phyloP scores from a whole-genome alignment of 176 grass and related monocot genomes.

The Chrysopogon serrulatus region DNA sequence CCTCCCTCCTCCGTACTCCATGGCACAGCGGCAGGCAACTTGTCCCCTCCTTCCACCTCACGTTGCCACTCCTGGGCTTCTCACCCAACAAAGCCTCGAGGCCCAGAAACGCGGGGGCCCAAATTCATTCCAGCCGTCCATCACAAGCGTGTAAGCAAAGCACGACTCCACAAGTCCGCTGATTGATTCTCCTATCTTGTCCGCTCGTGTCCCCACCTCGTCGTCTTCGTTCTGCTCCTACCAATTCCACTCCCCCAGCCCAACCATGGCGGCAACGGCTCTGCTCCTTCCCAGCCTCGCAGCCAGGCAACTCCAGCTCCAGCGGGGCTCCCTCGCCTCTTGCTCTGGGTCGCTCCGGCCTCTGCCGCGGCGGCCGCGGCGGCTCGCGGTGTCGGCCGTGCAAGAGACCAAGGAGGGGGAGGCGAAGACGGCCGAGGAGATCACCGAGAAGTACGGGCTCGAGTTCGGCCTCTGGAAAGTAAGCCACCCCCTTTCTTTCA shows the following conservation, averaged over 20 bases:
- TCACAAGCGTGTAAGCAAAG: neutral
- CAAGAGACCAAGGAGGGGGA: slow-evolving; percentile 55
- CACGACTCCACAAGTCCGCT: neutral
- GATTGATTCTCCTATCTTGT: neutral
- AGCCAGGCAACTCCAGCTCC: slow-evolving; percentile 18
- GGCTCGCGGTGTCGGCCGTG: slow-evolving; percentile 47
- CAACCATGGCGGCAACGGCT: slow-evolving; percentile 57
- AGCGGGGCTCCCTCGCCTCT: neutral
- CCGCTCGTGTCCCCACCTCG: slow-evolving; percentile 7
- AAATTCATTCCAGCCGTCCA: slow-evolving; percentile 15
- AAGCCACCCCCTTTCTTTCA: neutral
- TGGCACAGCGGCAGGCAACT: slow-evolving; percentile 24
- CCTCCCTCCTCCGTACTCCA: neutral
- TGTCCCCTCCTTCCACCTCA: slow-evolving; percentile 29
- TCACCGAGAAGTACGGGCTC: slow-evolving; percentile 91
- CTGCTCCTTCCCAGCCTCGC: slow-evolving; percentile 37
- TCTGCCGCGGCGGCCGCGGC: neutral
- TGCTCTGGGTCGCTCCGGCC: neutral
- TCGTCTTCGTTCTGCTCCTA: neutral
- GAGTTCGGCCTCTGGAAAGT: slow-evolving; percentile 96
- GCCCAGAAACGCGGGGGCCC: neutral
- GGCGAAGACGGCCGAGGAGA: slow-evolving; percentile 61
- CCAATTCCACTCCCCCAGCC: neutral
- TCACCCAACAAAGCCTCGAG: neutral
- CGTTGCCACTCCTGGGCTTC: neutral